Conservation (phyloP, 805 yeast genomes). For the Cyberlindnera subsufficiens region DNA sequence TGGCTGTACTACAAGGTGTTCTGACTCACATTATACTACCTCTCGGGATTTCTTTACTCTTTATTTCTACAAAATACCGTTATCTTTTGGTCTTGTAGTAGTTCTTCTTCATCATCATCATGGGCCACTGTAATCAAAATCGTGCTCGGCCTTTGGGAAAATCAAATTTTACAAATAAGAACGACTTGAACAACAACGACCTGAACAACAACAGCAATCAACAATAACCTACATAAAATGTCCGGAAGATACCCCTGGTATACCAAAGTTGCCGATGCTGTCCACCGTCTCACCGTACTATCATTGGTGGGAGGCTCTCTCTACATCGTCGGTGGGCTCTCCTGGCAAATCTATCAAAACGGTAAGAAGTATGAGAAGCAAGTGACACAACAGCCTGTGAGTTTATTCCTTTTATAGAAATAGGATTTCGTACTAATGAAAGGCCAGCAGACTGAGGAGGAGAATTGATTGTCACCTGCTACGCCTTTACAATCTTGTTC, state of each 20-base stretch:
- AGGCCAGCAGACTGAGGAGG: not conserved
- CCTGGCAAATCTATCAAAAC: slow-evolving; percentile 45
- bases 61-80: too few species aligned
- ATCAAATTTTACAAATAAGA: too few species aligned
- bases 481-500: not conserved
- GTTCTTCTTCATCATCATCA: too few species aligned
- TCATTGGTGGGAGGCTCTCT: slow-evolving; percentile 54
- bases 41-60: too few species aligned
- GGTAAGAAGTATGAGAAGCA: slow-evolving; percentile 45
- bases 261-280: slow-evolving; percentile 63
- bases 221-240: slow-evolving; percentile 24
- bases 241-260: slow-evolving; percentile 63
- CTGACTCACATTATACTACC: too few species aligned
- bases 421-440: not conserved
- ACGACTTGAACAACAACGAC: not conserved
- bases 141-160: too few species aligned
- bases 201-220: not conserved
- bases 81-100: too few species aligned
- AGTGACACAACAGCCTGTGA: slow-evolving; percentile 11
- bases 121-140: too few species aligned
- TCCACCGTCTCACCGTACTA: slow-evolving; percentile 66
- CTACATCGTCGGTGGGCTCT: slow-evolving; percentile 47
- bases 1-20: slow-evolving; percentile 4
- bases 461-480: not conserved
- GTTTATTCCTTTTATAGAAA: not conserved